phyloP scores from a whole-genome alignment of 2,329 filamentous ascomycete genomes.

The Claviceps capensis region DNA sequence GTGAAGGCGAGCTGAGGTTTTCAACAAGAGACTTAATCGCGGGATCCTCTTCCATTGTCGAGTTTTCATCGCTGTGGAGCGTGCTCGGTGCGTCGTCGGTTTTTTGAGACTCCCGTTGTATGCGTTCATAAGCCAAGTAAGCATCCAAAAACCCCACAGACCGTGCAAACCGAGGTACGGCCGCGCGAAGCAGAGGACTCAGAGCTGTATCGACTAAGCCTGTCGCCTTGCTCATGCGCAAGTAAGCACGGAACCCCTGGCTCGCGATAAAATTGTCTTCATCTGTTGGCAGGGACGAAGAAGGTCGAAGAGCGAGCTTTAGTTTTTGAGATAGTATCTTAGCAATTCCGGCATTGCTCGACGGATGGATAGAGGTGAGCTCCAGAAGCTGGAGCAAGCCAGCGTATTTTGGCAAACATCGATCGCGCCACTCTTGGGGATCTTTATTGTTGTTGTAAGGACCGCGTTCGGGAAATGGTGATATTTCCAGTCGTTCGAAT shows the following conservation, averaged over 20 bases:
- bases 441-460: conserved; percentile 50
- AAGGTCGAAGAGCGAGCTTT: conserved; percentile 48
- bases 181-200: conserved; percentile 51
- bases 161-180: conserved; percentile 51
- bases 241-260: conserved; percentile 60
- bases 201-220: conserved; percentile 44
- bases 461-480: conserved; percentile 50
- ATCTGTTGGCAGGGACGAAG: conserved; percentile 43
- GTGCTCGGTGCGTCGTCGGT: conserved; percentile 12
- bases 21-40: conserved; percentile 52
- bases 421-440: conserved; percentile 46
- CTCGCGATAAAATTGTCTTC: conserved; percentile 62
- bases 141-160: conserved; percentile 53
- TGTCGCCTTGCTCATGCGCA: conserved; percentile 49
- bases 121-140: conserved; percentile 41
- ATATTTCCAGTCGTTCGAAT: conserved; percentile 51
- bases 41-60: conserved; percentile 37
- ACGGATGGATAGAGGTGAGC: conserved; percentile 48
- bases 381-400: conserved; percentile 51
- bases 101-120: conserved; percentile 9
- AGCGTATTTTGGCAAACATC: conserved; percentile 53
- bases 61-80: conserved; percentile 27
- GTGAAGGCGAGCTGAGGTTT: conserved; percentile 64
- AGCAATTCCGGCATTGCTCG: conserved; percentile 51
- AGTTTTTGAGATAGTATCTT: conserved; percentile 53